Conservation (phyloP, 139 green algal species). For the Chlamydomonas schloesseri region DNA sequence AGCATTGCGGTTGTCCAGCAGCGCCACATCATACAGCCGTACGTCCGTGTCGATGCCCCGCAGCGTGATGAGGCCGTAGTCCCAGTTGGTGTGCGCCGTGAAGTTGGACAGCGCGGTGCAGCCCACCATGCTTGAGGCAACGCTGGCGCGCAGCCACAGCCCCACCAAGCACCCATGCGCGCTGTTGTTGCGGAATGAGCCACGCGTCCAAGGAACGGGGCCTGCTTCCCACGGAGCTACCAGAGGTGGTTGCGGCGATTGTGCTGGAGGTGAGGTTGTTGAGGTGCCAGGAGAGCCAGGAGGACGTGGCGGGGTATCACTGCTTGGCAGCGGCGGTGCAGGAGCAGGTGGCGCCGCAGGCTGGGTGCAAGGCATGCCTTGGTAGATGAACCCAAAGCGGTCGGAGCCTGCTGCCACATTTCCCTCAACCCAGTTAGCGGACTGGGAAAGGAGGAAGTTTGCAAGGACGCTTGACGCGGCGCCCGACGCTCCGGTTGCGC, state of each 20-base stretch:
- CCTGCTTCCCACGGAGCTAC: too few relatives aligned
- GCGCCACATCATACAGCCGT: constrained; percentile 43
- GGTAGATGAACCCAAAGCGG: constrained; percentile 58
- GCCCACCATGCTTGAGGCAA: neutral
- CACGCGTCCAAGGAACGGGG: neutral
- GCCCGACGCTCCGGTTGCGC: too few relatives aligned
- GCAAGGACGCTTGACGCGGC: neutral
- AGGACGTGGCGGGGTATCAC: too few relatives aligned
- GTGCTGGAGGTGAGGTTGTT: neutral
- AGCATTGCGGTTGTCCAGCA: constrained; percentile 56
- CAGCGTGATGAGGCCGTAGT: constrained; percentile 70
- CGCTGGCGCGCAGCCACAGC: constrained; percentile 33
- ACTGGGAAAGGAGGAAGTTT: constrained; percentile 29
- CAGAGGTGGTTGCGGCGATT: neutral
- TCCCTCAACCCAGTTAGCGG: constrained; percentile 43
- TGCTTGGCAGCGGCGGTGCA: neutral
- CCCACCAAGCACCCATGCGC: constrained; percentile 52
- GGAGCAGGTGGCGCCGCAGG: neutral
- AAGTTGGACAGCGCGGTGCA: constrained; percentile 58
- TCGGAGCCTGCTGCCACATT: constrained; percentile 69
- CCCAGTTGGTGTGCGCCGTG: constrained; percentile 63
- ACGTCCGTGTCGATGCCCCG: constrained; percentile 52
- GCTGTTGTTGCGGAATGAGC: constrained; percentile 42
- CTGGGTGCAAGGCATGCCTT: neutral
- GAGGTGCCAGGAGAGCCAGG: too few relatives aligned